phyloP scores from a whole-genome alignment of 2,329 filamentous ascomycete genomes.

The Zymoseptoria tritici region DNA sequence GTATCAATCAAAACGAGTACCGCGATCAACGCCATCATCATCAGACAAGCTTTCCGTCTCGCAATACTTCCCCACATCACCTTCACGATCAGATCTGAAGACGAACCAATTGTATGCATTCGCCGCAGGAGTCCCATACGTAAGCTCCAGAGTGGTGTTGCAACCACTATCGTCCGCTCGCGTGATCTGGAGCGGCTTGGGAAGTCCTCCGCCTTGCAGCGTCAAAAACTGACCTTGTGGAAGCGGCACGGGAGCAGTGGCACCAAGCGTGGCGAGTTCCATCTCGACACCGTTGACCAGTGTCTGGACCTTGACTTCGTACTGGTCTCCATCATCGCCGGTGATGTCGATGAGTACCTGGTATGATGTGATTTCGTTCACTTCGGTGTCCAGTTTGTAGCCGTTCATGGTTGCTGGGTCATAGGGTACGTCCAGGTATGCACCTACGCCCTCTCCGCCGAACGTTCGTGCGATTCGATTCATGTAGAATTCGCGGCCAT shows the following conservation, averaged over 20 bases:
- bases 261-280: not conserved
- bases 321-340: constrained; percentile 2
- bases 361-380: constrained; percentile 1
- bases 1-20: not conserved
- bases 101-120: constrained; percentile 2
- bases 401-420: constrained; percentile 1
- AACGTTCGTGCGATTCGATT: not conserved
- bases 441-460: not conserved
- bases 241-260: not conserved
- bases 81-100: not conserved
- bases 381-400: constrained; percentile 5
- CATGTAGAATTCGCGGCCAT: constrained; percentile 8
- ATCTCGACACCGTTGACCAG: not conserved
- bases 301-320: constrained; percentile 1
- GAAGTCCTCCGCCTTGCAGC: not conserved
- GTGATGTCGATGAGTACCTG: constrained; percentile 5
- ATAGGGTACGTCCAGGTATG: not conserved
- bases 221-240: not conserved
- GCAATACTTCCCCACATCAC: not conserved
- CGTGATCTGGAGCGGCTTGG: constrained; percentile 1
- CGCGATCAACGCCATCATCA: not conserved
- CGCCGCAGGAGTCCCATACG: not conserved
- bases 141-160: constrained; percentile 2
- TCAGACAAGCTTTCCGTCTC: not conserved
- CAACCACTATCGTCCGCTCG: not conserved